Evolutionary conservation across 352 stramenopile species (phyloP).

Genomic region (Phytophthora quininea): DNA sequence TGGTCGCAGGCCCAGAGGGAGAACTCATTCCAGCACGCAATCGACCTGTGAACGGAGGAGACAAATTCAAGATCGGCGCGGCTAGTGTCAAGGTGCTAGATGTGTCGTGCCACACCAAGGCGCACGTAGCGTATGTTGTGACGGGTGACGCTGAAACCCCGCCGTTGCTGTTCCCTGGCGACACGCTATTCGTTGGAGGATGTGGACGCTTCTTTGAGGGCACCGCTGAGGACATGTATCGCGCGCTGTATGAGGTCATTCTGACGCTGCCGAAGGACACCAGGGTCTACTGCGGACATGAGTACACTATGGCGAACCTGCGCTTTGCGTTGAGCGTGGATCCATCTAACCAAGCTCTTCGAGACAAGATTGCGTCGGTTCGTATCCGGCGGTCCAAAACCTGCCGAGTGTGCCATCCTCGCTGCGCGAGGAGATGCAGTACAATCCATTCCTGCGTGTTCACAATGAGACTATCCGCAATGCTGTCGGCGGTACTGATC

Average conservation of each 20-base stretch:
- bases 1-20: slow-evolving; percentile 72
- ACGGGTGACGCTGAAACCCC: slow-evolving; percentile 77
- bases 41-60: slow-evolving; percentile 64
- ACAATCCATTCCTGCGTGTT: slow-evolving; percentile 87
- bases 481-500: slow-evolving; percentile 76
- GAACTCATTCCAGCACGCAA: slow-evolving; percentile 85
- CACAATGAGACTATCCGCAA: slow-evolving; percentile 86
- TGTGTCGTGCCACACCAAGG: slow-evolving; percentile 86
- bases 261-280: slow-evolving; percentile 87
- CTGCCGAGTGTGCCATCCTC: slow-evolving; percentile 93
- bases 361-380: slow-evolving; percentile 86
- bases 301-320: slow-evolving; percentile 95
- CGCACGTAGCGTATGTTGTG: slow-evolving; percentile 87
- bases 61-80: slow-evolving; percentile 83
- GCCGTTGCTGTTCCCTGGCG: slow-evolving; percentile 84
- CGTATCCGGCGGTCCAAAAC: slow-evolving; percentile 80
- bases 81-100: slow-evolving; percentile 77
- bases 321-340: slow-evolving; percentile 94
- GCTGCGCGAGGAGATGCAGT: slow-evolving; percentile 86
- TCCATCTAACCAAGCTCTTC: slow-evolving; percentile 87
- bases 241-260: slow-evolving; percentile 87
- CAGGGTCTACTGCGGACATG: slow-evolving; percentile 89
- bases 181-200: slow-evolving; percentile 88
- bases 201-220: slow-evolving; percentile 91
- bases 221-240: slow-evolving; percentile 89